phyloP scores from a whole-genome alignment of 805 yeast species.

The Candida incommunis region DNA sequence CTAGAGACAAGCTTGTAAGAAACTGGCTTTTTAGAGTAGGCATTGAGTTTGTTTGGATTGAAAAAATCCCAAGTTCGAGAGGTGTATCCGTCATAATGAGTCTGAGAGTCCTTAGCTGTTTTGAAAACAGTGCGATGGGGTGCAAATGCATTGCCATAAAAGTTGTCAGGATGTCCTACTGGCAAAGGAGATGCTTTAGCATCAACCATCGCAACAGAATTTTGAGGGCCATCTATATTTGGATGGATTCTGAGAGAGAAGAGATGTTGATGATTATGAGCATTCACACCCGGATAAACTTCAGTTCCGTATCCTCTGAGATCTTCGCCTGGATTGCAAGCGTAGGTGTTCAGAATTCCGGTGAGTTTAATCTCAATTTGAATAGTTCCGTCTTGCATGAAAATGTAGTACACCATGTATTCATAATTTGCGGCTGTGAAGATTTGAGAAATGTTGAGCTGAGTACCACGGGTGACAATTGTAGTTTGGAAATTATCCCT shows the following conservation, averaged over 20 bases:
- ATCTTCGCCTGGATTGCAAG: slow-evolving; percentile 49
- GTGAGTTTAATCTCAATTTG: slow-evolving; percentile 67
- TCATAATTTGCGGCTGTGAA: slow-evolving; percentile 82
- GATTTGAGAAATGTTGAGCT: slow-evolving; percentile 61
- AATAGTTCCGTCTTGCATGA: slow-evolving; percentile 74
- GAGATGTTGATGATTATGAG: slow-evolving; percentile 79
- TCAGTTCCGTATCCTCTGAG: slow-evolving; percentile 67
- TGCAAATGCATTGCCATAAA: slow-evolving; percentile 66
- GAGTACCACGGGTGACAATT: slow-evolving; percentile 61
- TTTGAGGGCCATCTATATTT: slow-evolving; percentile 66
- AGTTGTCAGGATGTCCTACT: slow-evolving; percentile 53
- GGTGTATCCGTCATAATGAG: slow-evolving; percentile 36
- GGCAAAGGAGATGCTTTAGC: slow-evolving; percentile 45
- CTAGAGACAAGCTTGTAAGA: slow-evolving; percentile 66
- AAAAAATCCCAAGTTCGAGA: slow-evolving; percentile 40
- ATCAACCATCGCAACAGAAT: slow-evolving; percentile 57
- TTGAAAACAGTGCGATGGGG: slow-evolving; percentile 41
- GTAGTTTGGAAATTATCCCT: slow-evolving; percentile 67
- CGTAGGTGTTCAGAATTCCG: slow-evolving; percentile 67
- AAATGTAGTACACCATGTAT: slow-evolving; percentile 71
- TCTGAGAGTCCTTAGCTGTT: background rate
- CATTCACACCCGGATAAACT: slow-evolving; percentile 69
- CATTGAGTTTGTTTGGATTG: slow-evolving; percentile 54
- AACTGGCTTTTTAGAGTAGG: slow-evolving; percentile 61
- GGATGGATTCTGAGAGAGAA: slow-evolving; percentile 70